Percentiles rank a stretch among this genome's conserved stretches.
Evolutionary conservation across 257 asterid genomes (phyloP).

Genomic region (Forsythia viridissima): DNA sequence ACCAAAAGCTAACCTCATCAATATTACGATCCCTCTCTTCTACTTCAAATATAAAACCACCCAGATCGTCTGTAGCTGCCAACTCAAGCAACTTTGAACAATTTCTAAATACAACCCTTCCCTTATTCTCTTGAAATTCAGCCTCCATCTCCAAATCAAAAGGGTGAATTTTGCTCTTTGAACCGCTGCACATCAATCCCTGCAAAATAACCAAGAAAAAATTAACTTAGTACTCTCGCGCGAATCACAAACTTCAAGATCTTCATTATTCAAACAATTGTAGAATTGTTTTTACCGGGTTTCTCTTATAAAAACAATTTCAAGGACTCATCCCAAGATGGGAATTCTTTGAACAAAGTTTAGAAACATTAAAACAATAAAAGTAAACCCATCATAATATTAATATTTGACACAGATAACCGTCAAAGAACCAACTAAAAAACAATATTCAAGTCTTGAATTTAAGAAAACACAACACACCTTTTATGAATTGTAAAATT

Average conservation of each 20-base stretch:
- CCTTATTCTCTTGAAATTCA: conserved; percentile 31
- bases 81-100: conserved; percentile 77
- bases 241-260: conserved; percentile 14
- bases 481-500: conserved; percentile 20
- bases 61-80: conserved; percentile 70
- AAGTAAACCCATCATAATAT: conserved; percentile 29
- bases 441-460: conserved; percentile 4
- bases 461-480: conserved; percentile 28
- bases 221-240: conserved; percentile 8
- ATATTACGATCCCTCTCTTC: conserved; percentile 59
- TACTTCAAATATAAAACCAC: conserved; percentile 52
- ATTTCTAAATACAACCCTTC: conserved; percentile 11
- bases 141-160: conserved; percentile 53
- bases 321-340: conserved; percentile 28
- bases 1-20: conserved; percentile 71
- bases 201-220: conserved; percentile 28
- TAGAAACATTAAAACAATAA: conserved; percentile 8
- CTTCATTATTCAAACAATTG: background rate
- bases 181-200: conserved; percentile 52
- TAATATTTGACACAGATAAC: conserved; percentile 21
- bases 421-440: background rate
- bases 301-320: background rate
- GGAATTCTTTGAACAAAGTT: conserved; percentile 11
- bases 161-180: conserved; percentile 36
- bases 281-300: no score